Conservation (phyloP, 164 flowering plant genomes). For the Macadamia tetraphylla region DNA sequence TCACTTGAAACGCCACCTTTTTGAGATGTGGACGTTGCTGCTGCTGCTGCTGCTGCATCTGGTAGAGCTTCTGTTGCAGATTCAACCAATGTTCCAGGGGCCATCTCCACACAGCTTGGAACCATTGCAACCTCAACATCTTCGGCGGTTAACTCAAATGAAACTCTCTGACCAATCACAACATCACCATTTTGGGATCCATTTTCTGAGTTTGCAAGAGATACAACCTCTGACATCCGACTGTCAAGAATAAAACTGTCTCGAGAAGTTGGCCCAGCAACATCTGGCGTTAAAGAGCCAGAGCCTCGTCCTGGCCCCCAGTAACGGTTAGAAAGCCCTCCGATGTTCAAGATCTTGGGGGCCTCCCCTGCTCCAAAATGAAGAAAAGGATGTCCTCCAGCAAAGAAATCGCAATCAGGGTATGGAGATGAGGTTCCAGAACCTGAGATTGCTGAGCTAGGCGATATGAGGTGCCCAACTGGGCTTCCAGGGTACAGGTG, state of each 20-base stretch:
- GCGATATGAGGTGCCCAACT: conserved; percentile 83
- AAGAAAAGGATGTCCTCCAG: conserved; percentile 34
- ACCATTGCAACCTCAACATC: conserved; percentile 27
- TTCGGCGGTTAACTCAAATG: conserved; percentile 65
- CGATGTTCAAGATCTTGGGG: conserved; percentile 54
- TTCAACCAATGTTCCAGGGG: conserved; percentile 13
- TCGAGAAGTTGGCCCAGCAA: conserved; percentile 25
- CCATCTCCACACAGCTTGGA: conserved; percentile 46
- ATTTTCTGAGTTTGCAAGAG: conserved; percentile 45
- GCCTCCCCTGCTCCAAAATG: conserved; percentile 52
- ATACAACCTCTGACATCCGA: conserved; percentile 49
- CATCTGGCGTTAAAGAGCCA: conserved; percentile 45
- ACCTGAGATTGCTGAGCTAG: conserved; percentile 77
- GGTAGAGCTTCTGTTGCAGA: conserved; percentile 20
- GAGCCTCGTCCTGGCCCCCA: conserved; percentile 58
- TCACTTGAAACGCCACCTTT: conserved; percentile 18
- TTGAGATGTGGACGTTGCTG: conserved; percentile 5
- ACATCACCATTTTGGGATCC: conserved; percentile 28
- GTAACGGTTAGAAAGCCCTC: conserved; percentile 45
- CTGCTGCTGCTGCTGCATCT: conserved; percentile 6
- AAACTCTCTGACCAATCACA: conserved; percentile 53
- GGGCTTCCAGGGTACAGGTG: conserved; percentile 95
- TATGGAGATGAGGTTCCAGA: conserved; percentile 93
- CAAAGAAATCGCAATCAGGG: conserved; percentile 55
- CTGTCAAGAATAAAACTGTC: conserved; percentile 35